Percentiles rank a stretch among this genome's conserved stretches.
phyloP scores from a whole-genome alignment of 257 asterid species.

The Buddleja alternifolia region DNA sequence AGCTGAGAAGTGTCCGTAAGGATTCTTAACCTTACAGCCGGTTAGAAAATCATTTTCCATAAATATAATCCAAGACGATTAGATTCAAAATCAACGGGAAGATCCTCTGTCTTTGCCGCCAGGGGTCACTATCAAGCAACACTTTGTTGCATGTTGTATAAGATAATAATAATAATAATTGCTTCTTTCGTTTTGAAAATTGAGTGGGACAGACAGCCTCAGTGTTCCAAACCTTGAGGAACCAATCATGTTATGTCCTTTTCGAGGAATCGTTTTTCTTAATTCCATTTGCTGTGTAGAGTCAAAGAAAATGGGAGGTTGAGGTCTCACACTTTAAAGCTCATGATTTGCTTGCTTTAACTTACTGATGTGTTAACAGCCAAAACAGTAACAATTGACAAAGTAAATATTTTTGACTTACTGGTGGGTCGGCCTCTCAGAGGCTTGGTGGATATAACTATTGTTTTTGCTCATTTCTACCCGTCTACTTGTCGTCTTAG shows the following conservation, averaged over 20 bases:
- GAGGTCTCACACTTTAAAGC: slow-evolving; percentile 35
- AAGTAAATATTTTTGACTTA: not conserved
- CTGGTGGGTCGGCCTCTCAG: not conserved
- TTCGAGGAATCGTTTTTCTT: slow-evolving; percentile 36
- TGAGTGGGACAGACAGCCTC: slow-evolving; percentile 34
- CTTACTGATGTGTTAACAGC: slow-evolving; percentile 26
- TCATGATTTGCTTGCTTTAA: slow-evolving; percentile 37
- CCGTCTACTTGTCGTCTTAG: no score
- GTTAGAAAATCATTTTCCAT: slow-evolving; percentile 2
- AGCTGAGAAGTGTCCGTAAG: no score
- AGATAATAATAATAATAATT: slow-evolving; percentile 3
- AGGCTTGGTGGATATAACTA: no score
- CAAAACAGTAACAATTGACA: slow-evolving; percentile 26
- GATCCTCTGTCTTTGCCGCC: slow-evolving; percentile 36
- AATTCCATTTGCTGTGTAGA: slow-evolving; percentile 20
- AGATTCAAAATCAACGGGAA: slow-evolving; percentile 43
- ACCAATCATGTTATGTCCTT: slow-evolving; percentile 43
- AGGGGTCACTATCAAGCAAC: slow-evolving; percentile 38
- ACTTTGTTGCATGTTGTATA: slow-evolving; percentile 16
- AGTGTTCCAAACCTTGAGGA: slow-evolving; percentile 60
- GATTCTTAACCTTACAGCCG: no score
- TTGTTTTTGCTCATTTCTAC: no score
- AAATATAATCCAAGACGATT: slow-evolving; percentile 26
- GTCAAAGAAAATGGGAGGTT: slow-evolving; percentile 45
- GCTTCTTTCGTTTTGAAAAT: slow-evolving; percentile 29